These are phyloP conservation scores for Blastobotrys persicus DNA, from an alignment of 1,139 yeast species.

Conservation along the genomic window DNA sequence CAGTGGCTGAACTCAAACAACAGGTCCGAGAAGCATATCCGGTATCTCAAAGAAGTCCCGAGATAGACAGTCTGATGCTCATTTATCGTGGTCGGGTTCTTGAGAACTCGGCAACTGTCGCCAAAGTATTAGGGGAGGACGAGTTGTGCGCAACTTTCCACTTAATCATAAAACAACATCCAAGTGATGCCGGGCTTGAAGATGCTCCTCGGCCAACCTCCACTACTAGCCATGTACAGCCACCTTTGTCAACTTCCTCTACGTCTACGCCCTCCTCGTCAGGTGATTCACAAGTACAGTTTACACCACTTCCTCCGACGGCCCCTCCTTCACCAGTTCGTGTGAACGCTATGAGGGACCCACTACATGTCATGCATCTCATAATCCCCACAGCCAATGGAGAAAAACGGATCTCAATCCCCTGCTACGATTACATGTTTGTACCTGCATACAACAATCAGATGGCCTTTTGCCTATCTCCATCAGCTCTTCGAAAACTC, in stretches of 20 bases:
- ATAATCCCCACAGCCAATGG: too few species aligned
- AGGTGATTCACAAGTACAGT: conserved; percentile 6
- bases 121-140: not conserved
- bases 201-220: not conserved
- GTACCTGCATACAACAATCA: conserved; percentile 9
- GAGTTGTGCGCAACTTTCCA: conserved; percentile 8
- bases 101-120: conserved; percentile 2
- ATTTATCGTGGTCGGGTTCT: conserved; percentile 11
- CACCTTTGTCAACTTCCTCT: too few species aligned
- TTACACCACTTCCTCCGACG: conserved; percentile 5
- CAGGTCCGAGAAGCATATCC: conserved; percentile 1
- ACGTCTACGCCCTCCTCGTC: conserved; percentile 13
- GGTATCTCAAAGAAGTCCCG: not conserved
- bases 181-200: too few species aligned
- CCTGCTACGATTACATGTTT: conserved; percentile 20
- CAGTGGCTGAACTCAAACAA: not conserved
- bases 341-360: conserved; percentile 7
- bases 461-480: conserved; percentile 18
- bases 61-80: conserved; percentile 4
- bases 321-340: not conserved
- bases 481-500: conserved; percentile 9
- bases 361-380: conserved; percentile 13
- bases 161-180: conserved; percentile 10
- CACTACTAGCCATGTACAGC: too few species aligned
- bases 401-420: conserved; percentile 11